Evolutionary conservation across 2,329 filamentous ascomycete species (phyloP).

Genomic region (Clarireedia sp.): DNA sequence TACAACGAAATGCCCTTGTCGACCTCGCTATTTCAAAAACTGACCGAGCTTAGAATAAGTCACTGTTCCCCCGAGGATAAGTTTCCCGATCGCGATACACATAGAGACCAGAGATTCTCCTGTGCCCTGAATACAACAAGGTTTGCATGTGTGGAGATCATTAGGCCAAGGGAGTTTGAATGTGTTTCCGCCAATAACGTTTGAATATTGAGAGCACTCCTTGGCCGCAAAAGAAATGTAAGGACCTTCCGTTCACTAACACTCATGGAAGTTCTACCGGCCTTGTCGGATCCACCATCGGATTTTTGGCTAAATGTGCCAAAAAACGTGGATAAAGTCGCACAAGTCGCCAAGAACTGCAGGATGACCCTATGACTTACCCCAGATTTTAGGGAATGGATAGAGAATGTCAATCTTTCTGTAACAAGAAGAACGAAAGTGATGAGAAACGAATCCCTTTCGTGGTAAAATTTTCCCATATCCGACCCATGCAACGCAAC

Average conservation of each 20-base stretch:
- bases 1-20: no score
- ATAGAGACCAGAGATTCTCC: neutral
- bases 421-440: neutral
- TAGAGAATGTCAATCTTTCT: neutral
- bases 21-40: neutral
- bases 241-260: neutral
- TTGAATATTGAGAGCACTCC: neutral
- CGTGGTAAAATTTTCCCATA: neutral
- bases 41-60: neutral
- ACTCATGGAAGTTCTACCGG: neutral
- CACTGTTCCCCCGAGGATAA: neutral
- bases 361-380: slow-evolving; percentile 3
- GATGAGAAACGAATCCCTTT: neutral
- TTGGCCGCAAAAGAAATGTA: neutral
- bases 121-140: neutral
- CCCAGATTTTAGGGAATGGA: neutral
- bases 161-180: neutral
- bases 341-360: neutral
- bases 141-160: neutral
- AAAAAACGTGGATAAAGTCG: slow-evolving; percentile 2
- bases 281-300: neutral
- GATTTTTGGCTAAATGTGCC: slow-evolving; percentile 6
- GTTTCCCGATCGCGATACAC: neutral
- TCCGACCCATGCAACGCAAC: neutral
- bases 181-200: slow-evolving; percentile 1